These are phyloP conservation scores for Solanum rostratum DNA, from an alignment of 257 asterid genomes.

Conservation along the genomic window DNA sequence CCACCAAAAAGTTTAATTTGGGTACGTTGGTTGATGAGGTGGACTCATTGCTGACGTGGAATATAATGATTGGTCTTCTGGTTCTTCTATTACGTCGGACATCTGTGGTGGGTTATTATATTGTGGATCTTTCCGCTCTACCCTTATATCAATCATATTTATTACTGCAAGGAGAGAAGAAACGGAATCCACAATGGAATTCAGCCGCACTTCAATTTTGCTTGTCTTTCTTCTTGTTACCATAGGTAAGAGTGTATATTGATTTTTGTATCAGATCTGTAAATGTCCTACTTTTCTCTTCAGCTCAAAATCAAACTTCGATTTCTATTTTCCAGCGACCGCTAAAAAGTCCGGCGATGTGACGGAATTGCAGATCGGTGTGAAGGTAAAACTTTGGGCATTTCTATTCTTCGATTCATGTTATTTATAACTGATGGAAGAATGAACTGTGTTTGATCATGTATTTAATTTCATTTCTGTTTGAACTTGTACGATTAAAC, in stretches of 20 bases:
- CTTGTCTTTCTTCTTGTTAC: constrained; percentile 26
- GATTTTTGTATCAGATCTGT: constrained; percentile 6
- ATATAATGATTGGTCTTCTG: constrained; percentile 24
- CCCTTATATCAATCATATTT: background rate
- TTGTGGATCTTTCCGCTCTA: background rate
- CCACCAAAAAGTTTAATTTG: background rate
- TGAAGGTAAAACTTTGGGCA: constrained; percentile 41
- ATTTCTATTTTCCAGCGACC: constrained; percentile 22
- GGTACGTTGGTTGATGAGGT: background rate
- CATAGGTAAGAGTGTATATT: constrained; percentile 28
- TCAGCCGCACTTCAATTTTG: constrained; percentile 17
- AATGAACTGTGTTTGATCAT: background rate
- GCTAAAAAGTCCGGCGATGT: constrained; percentile 86
- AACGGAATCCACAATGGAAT: constrained; percentile 23
- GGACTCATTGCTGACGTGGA: constrained; percentile 20
- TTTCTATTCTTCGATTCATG: background rate
- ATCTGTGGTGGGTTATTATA: background rate
- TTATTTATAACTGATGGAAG: background rate
- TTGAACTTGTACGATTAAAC: background rate
- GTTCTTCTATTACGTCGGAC: background rate
- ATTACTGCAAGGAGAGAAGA: background rate
- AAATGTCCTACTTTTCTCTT: background rate
- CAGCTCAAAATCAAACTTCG: background rate
- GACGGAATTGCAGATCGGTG: constrained; percentile 90
- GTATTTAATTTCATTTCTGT: background rate